Conservation (phyloP, 1,284 basidiomycete species). For the Porodaedalea pini region DNA sequence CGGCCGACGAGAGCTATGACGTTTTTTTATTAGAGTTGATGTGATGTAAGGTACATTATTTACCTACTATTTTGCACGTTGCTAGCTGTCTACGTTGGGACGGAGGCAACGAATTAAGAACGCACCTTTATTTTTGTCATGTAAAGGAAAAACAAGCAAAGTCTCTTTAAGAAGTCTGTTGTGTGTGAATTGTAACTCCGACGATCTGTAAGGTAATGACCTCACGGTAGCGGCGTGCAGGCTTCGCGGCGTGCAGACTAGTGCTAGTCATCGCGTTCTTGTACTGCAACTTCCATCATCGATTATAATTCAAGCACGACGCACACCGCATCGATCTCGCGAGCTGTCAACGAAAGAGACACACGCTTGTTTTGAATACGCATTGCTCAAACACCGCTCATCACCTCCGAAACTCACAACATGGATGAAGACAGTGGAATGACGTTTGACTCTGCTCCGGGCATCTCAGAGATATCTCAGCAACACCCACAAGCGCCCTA, state of each 20-base stretch:
- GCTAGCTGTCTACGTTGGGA: neutral
- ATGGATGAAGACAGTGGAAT: conserved; percentile 68
- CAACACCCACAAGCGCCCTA: conserved; percentile 37
- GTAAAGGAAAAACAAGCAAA: neutral
- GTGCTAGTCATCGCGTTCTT: conserved; percentile 7
- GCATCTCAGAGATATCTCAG: conserved; percentile 28
- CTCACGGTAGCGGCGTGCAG: conserved; percentile 5
- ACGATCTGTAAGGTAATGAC: neutral
- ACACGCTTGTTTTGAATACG: neutral
- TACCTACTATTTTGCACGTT: neutral
- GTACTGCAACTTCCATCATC: conserved; percentile 13
- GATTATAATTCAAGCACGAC: conserved; percentile 5
- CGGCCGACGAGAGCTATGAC: conserved; percentile 38
- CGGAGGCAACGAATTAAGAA: neutral
- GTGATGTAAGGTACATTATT: conserved; percentile 3
- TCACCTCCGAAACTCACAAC: conserved; percentile 23
- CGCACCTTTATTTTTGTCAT: neutral
- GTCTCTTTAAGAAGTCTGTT: too few relatives aligned
- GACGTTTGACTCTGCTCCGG: conserved; percentile 52
- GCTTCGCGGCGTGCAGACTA: neutral
- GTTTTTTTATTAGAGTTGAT: neutral
- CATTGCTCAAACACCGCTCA: too few relatives aligned
- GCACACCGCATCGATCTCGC: neutral
- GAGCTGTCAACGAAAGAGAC: neutral
- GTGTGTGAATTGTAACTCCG: neutral